Evolutionary conservation across 2,329 filamentous ascomycete species (phyloP).

Genomic region (Xylariomycetidae sp.): DNA sequence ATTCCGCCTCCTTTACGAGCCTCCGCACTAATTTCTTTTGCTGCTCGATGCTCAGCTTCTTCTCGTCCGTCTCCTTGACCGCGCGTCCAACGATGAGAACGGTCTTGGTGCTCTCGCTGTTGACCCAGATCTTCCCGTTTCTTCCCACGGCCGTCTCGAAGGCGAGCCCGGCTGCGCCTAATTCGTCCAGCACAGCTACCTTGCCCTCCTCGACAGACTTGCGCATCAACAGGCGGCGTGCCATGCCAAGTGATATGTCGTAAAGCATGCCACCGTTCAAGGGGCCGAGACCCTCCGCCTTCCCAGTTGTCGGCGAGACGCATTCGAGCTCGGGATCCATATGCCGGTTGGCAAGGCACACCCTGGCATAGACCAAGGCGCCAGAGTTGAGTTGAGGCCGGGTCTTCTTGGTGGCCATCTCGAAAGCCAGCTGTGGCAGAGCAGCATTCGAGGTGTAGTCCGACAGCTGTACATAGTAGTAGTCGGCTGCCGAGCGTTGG

Average conservation of each 20-base stretch:
- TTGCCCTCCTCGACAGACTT: constrained; percentile 56
- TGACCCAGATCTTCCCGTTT: constrained; percentile 90
- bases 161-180: constrained; percentile 68
- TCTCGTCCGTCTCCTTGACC: constrained; percentile 70
- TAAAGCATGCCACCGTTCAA: constrained; percentile 84
- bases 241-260: constrained; percentile 70
- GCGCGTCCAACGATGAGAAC: constrained; percentile 75
- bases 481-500: constrained; percentile 66
- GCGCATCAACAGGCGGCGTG: constrained; percentile 68
- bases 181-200: constrained; percentile 69
- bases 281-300: constrained; percentile 80
- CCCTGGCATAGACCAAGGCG: constrained; percentile 81
- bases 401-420: constrained; percentile 87
- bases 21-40: constrained; percentile 67
- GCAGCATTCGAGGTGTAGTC: constrained; percentile 58
- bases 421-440: constrained; percentile 86
- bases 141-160: constrained; percentile 93
- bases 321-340: constrained; percentile 90
- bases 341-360: constrained; percentile 70
- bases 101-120: constrained; percentile 66
- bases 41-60: constrained; percentile 53
- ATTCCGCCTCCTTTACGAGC: constrained; percentile 54
- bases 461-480: constrained; percentile 73
- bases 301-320: constrained; percentile 78
- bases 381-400: constrained; percentile 70